Base-by-base conservation (phyloP, 2,329 filamentous ascomycete genomes). In the Alternaria conjuncta region DNA sequence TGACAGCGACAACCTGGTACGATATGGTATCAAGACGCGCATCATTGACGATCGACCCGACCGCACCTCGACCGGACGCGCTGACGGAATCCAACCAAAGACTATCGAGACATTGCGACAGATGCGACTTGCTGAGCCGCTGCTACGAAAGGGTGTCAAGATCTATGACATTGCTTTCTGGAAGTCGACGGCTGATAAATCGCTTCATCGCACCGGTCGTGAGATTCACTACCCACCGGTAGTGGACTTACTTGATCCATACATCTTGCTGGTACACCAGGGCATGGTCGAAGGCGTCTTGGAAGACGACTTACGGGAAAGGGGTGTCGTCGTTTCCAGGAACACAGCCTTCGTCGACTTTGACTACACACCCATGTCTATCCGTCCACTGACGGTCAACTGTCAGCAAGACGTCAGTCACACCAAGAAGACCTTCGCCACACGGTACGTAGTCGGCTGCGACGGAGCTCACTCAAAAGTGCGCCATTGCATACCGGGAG, bases 121-220 rank as follows among this genome's bases (percentile, higher is more conserved):
- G 79, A 88, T 93, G 83, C 84, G 90, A 32, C 80, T 93, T n/a
- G 89, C 88, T n/a, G 90, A 92, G 66, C 82, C 86, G 2, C 79
- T 93, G 28, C 79, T 93, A 45, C 86, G 87, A 66, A 86, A 89
- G 70, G 90, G 89, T 28, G 90, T 90, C 54, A 87, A 87, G 49
- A 87, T 93, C 47, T 92, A 90, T 78, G 91, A 93, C 73, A 93
- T 93, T 64, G 85, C 88, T 46, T 92, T 92, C 76, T 93, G 91
- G 80, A 80, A 77, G 64, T 81, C 81, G 3, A 75, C 75, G 0
- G 44, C 67, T 4, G 65, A 74, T 1, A 65, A 74, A 30, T 79
- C 86, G 4, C 81, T 92, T 57, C 85, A 85, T 61, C 86, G 90
- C 60, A 85, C 89, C 20, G 86, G 86, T 10, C 86, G 90, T 57